Evolutionary conservation across 768 basidiomycete species (phyloP).

Genomic region (Leucocoprinus leucothites): DNA sequence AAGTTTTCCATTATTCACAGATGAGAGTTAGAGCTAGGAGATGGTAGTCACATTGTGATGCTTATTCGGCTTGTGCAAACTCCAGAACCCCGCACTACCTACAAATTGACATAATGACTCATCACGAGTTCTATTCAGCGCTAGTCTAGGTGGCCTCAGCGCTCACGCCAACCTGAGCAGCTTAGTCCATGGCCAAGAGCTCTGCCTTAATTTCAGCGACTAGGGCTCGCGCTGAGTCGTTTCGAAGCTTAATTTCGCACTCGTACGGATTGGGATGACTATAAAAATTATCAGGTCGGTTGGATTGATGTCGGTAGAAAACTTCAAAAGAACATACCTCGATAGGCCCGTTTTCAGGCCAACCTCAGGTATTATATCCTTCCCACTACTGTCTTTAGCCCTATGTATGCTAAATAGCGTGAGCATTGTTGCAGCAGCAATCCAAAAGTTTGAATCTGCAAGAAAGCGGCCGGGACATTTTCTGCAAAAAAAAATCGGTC

Average conservation of each 20-base stretch:
- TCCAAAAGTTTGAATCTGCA: neutral
- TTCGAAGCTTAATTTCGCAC: neutral
- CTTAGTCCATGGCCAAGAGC: neutral
- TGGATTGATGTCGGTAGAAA: neutral
- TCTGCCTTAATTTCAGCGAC: neutral
- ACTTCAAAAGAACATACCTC: neutral
- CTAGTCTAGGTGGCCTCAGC: too few species aligned
- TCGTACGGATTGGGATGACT: slow-evolving; percentile 2
- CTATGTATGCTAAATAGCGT: neutral
- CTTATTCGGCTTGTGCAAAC: too few species aligned
- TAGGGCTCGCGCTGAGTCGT: neutral
- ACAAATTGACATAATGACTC: too few species aligned
- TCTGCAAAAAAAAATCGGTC: neutral
- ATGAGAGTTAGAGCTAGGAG: too few species aligned
- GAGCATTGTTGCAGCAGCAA: neutral
- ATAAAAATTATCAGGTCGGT: too few species aligned
- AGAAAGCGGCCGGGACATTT: neutral
- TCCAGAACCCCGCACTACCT: too few species aligned
- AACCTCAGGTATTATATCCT: neutral
- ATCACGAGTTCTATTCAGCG: too few species aligned
- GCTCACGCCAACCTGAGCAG: too few species aligned
- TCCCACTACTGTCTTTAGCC: neutral
- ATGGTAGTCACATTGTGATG: too few species aligned
- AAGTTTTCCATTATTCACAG: neutral
- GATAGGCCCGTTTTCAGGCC: neutral